Base-by-base conservation (phyloP, 1,139 yeast species). In the Diutina neorugosa region DNA sequence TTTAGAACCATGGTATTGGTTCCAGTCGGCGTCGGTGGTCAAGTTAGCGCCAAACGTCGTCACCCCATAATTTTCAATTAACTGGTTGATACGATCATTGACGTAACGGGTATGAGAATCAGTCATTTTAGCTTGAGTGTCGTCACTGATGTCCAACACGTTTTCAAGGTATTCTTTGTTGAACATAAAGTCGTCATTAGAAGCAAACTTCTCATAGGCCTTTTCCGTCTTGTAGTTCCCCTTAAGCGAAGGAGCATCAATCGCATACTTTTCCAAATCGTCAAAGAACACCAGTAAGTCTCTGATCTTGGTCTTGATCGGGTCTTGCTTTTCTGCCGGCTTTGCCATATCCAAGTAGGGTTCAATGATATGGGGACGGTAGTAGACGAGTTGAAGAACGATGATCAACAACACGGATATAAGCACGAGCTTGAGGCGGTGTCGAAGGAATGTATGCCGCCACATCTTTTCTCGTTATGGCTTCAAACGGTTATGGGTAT, bases 11-110 rank as follows among this genome's bases (percentile, higher is more conserved):
- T 63, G 58, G 60, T 72, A 74, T 1, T 55, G 51, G 2, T 58
- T 57, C 78, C 78, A 74, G 52, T 67, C 71, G 1, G 68, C 64
- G 57, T 71, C 75, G 5, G 65, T 53, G 23, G 64, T 59, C 41
- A 69, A 58, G n/a, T 70, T 52, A 53, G 64, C 68, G 12, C 77
- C 77, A 60, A 74, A 74, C 1, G 78, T 72, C 4, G 66, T 59
- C 4, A 74, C 54, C 1, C 68, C 68, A 47, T 60, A 60, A 25
- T 65, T 59, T n/a, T 69, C 62, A 6, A 70, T 55, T 51, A 73
- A 60, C 52, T 63, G 63, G 40, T 66, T 64, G 48, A 74, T 68
- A 25, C 64, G 70, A n/a, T 56, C 58, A 41, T 63, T 58, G 11
- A 72, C 65, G 55, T 69, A 72, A 44, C 64, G 58, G 4, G 57